Evolutionary conservation across 1,284 basidiomycete species (phyloP).

Genomic region (Ganoderma multipileum): DNA sequence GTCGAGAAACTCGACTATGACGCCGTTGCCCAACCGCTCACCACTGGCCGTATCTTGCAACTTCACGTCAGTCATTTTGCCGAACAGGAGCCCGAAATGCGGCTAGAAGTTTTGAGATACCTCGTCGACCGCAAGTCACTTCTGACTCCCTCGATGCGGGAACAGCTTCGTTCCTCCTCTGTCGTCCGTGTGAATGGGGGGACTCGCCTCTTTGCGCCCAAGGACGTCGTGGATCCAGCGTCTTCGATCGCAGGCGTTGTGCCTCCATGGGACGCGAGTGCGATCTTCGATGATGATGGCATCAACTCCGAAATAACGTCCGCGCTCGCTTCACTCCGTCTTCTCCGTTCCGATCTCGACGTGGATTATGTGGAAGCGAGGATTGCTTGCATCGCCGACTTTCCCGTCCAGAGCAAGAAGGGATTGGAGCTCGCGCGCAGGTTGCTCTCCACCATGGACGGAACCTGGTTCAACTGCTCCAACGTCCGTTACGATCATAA

Average conservation of each 20-base stretch:
- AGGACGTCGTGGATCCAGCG: constrained; percentile 23
- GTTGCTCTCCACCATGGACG: constrained; percentile 9
- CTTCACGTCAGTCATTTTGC: constrained; percentile 14
- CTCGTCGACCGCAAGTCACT: constrained; percentile 7
- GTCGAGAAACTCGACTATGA: constrained; percentile 20
- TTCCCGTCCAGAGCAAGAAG: not conserved
- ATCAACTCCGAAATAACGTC: not conserved
- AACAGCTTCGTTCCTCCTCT: constrained; percentile 3
- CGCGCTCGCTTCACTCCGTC: constrained; percentile 6
- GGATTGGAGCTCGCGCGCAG: constrained; percentile 7
- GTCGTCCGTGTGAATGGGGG: constrained; percentile 23
- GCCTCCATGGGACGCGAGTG: constrained; percentile 10
- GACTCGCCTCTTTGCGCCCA: constrained; percentile 9
- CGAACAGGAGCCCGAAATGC: constrained; percentile 7
- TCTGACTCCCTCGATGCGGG: not conserved
- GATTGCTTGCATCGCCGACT: constrained; percentile 7
- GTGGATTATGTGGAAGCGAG: constrained; percentile 12
- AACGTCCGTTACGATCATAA: constrained; percentile 5
- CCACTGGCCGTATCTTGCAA: constrained; percentile 7
- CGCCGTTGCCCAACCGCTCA: constrained; percentile 7
- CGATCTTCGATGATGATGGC: constrained; percentile 7
- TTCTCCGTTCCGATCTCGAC: constrained; percentile 17
- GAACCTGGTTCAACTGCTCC: constrained; percentile 13
- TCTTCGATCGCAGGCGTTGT: constrained; percentile 17
- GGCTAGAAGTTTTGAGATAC: constrained; percentile 15